phyloP scores from a whole-genome alignment of 129 eudicot genomes.

The Flaveria linearis region DNA sequence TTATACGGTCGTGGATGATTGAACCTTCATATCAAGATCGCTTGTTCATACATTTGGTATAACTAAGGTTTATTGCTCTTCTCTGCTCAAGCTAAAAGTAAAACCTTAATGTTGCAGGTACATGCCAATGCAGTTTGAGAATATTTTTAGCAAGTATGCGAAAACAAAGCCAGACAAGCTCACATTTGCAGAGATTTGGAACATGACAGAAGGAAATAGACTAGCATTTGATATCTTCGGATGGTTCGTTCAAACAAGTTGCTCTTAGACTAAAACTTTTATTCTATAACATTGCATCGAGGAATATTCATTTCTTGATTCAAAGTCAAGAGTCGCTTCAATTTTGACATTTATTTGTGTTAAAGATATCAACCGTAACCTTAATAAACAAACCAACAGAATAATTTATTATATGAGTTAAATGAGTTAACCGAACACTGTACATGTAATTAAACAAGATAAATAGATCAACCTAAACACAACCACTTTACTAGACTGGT shows the following conservation, averaged over 20 bases:
- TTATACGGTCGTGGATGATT: no score
- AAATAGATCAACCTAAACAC: no score
- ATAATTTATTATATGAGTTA: no score
- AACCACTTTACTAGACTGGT: not conserved
- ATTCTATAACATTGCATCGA: not conserved
- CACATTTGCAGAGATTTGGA: slow-evolving; percentile 66
- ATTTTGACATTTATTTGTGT: no score
- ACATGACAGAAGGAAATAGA: slow-evolving; percentile 78
- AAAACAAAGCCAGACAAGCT: slow-evolving; percentile 66
- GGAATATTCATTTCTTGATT: not conserved
- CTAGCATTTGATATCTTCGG: slow-evolving; percentile 58
- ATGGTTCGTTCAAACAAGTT: slow-evolving; percentile 37
- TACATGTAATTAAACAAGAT: no score
- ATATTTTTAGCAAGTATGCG: slow-evolving; percentile 80
- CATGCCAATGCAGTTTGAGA: slow-evolving; percentile 72
- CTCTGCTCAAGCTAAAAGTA: not conserved
- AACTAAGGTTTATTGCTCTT: not conserved
- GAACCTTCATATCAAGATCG: not conserved
- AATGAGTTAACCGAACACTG: no score
- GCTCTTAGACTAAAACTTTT: not conserved
- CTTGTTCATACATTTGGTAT: not conserved
- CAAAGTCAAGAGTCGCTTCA: not conserved
- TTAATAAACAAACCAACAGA: no score
- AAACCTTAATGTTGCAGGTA: slow-evolving; percentile 41
- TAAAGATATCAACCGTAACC: no score